These are phyloP conservation scores for Cronartium quercuum DNA, from an alignment of 1,284 basidiomycete species.

Conservation along the genomic window DNA sequence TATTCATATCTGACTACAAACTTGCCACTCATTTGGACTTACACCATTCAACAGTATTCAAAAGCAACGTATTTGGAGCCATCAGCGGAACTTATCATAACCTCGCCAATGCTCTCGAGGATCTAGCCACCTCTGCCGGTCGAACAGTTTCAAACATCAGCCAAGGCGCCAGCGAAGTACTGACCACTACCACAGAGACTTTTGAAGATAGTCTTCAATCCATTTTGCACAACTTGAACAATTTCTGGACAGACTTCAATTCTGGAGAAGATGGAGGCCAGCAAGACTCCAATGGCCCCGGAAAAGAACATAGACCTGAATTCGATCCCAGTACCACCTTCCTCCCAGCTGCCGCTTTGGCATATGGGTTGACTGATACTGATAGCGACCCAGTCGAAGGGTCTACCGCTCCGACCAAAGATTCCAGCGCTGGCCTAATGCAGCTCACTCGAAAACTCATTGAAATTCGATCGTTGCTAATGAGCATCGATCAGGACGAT, in stretches of 20 bases:
- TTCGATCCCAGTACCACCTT: background rate
- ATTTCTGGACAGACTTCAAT: conserved; percentile 5
- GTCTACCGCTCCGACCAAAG: background rate
- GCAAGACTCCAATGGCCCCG: too few relatives aligned
- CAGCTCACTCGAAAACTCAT: conserved; percentile 91
- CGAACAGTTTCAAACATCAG: background rate
- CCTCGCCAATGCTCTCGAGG: background rate
- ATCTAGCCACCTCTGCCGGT: background rate
- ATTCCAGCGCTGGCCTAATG: conserved; percentile 58
- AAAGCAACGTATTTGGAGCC: background rate
- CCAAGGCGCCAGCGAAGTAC: background rate
- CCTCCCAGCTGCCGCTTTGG: conserved; percentile 12
- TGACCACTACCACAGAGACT: background rate
- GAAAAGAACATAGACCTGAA: background rate
- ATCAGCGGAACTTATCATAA: background rate
- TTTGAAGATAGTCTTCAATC: background rate
- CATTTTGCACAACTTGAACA: background rate
- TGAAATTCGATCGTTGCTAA: conserved; percentile 85
- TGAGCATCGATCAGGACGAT: conserved; percentile 92
- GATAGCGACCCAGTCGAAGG: background rate
- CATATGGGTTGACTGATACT: background rate
- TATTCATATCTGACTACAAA: background rate
- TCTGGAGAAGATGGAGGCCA: conserved; percentile 3
- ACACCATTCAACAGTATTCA: background rate
- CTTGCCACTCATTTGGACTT: background rate